These are phyloP conservation scores for Pseudohalonectria lignicola DNA, from an alignment of 2,329 filamentous ascomycete genomes.

Conservation along the genomic window DNA sequence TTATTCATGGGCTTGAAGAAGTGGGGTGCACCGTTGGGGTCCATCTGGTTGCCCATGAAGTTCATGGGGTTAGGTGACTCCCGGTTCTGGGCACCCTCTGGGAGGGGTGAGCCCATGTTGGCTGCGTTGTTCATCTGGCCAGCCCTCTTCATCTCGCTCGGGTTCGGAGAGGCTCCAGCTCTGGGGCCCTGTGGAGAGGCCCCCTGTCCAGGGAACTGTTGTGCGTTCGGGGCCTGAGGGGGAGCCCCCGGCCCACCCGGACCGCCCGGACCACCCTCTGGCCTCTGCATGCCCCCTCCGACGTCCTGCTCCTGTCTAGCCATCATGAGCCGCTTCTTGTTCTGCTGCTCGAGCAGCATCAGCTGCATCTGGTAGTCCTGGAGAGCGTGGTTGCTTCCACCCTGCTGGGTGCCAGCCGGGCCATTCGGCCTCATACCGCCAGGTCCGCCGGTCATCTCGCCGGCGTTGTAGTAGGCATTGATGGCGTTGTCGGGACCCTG, in stretches of 20 bases:
- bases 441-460: constrained; percentile 42
- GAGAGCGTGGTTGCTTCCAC: constrained; percentile 64
- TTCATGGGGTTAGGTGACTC: constrained; percentile 53
- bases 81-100: constrained; percentile 55
- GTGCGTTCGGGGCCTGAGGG: constrained; percentile 43
- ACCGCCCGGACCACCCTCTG: constrained; percentile 34
- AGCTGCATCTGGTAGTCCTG: constrained; percentile 87
- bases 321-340: constrained; percentile 79
- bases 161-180: constrained; percentile 64
- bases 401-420: constrained; percentile 33
- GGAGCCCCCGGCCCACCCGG: constrained; percentile 35
- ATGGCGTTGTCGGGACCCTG: constrained; percentile 55
- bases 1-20: constrained; percentile 45
- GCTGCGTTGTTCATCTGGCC: constrained; percentile 63
- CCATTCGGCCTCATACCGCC: constrained; percentile 44
- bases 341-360: constrained; percentile 79
- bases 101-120: constrained; percentile 59
- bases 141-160: constrained; percentile 66
- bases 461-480: constrained; percentile 50
- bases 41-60: constrained; percentile 54
- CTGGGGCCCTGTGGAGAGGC: constrained; percentile 60
- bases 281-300: constrained; percentile 32
- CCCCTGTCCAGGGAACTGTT: constrained; percentile 55
- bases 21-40: constrained; percentile 47
- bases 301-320: constrained; percentile 66